These are phyloP conservation scores for Rhizopus arrhizus DNA, from an alignment of 371 early-diverging fungal genomes.

Conservation along the genomic window DNA sequence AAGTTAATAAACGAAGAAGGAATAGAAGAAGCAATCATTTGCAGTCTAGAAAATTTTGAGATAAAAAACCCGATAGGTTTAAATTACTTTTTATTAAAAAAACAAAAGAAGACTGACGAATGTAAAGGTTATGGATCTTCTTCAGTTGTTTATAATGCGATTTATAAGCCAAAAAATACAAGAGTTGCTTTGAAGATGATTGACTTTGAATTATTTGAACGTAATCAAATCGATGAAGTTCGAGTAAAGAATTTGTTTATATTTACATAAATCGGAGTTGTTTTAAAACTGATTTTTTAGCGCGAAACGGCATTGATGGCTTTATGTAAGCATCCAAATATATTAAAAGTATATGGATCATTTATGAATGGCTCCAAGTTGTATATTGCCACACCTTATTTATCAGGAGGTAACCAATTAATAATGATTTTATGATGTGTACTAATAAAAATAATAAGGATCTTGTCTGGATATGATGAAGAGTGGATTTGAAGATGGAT, in stretches of 20 bases:
- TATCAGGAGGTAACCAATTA: slow-evolving; percentile 73
- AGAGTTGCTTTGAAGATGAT: slow-evolving; percentile 86
- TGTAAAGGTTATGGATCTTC: slow-evolving; percentile 85
- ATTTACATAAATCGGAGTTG: slow-evolving; percentile 29
- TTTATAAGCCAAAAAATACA: slow-evolving; percentile 72
- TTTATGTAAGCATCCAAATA: slow-evolving; percentile 82
- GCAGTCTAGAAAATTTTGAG: slow-evolving; percentile 37
- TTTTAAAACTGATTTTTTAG: slow-evolving; percentile 85
- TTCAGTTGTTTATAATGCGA: slow-evolving; percentile 81
- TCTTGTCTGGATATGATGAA: slow-evolving; percentile 90
- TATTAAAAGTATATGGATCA: slow-evolving; percentile 82
- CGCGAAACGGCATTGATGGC: slow-evolving; percentile 88
- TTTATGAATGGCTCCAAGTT: slow-evolving; percentile 81
- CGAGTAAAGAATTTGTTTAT: slow-evolving; percentile 49
- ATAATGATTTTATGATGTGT: not conserved
- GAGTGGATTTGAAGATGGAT: slow-evolving; percentile 74
- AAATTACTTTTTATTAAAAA: not conserved
- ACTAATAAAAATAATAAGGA: not conserved
- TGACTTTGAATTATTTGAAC: slow-evolving; percentile 90
- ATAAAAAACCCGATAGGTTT: slow-evolving; percentile 28
- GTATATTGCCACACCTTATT: slow-evolving; percentile 82
- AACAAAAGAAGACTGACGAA: not conserved
- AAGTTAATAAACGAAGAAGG: not conserved
- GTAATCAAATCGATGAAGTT: slow-evolving; percentile 92
- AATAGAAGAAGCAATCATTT: not conserved